Base-by-base conservation (phyloP, 257 asterid genomes). In the Linaria vulgaris region DNA sequence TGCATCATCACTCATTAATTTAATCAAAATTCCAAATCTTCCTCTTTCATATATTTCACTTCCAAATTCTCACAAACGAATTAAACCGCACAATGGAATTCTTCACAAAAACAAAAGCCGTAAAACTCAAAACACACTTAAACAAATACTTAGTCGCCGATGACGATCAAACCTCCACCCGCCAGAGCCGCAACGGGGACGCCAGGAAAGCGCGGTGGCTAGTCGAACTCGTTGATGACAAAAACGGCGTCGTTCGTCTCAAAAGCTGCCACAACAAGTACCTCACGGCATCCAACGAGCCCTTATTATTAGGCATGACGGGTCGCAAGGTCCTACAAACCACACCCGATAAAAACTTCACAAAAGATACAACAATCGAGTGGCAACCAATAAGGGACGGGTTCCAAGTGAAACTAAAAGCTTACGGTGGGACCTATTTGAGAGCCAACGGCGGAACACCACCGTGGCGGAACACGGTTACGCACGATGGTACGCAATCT, bases 391-490 rank as follows among this genome's bases (percentile, higher is more conserved):
- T 85, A 1, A 77, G 88, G 66, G 99, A 94, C 16, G 99, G 95
- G 0, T 94, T 94, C 67, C 95, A 82, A 76, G 90, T 90, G 59
- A 85, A 79, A 64, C 52, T 94, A 4, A 79, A 59, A 71, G 74
- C 84, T 0, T 74, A n/a, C 46, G 86, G 75, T 7, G 96, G 96
- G 2, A 90, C 86, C 1, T 90, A 59, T 67, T 66, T 94, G 47
- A 79, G 96, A 44, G 99, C 90, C 0, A 94, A 90, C 81, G 99
- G 99, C 57, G 99, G 95, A 12, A 80, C 94, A 61, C 97, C 89
- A 63, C 99, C 97, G 63, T 94, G 99, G 99, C 73, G 95, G 72
- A 84, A 85, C 49, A 76, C 95, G 41, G 82, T 87, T 22, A 90
- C 97, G 49, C 97, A 90, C 25, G 99, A 94, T 37, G 72, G 53